Conservation (phyloP, 306 rosid species). For the Sophora flavescens region DNA sequence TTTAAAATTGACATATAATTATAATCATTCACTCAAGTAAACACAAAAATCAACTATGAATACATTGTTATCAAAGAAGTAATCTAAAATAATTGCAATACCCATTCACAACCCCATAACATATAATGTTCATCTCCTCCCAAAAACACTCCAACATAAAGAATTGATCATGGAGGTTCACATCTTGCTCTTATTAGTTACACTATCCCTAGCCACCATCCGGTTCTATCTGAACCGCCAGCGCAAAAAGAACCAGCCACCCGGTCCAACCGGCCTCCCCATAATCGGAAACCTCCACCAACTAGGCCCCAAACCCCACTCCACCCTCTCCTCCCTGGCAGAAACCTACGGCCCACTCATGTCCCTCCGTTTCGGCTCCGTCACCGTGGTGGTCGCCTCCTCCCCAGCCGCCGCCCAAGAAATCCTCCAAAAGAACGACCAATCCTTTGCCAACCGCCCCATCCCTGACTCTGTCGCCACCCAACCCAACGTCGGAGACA, state of each 20-base stretch:
- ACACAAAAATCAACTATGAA: too few relatives aligned
- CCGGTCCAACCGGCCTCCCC: conserved; percentile 64
- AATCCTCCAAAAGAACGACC: conserved; percentile 63
- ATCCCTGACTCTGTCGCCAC: conserved; percentile 57
- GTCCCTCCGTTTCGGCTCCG: conserved; percentile 63
- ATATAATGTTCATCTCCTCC: background rate
- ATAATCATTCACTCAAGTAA: too few relatives aligned
- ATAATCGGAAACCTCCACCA: conserved; percentile 69
- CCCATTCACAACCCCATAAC: background rate
- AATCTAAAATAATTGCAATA: too few relatives aligned
- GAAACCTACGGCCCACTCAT: conserved; percentile 60
- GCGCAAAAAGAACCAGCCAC: conserved; percentile 39
- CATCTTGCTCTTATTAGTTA: conserved; percentile 40
- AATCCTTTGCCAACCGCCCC: conserved; percentile 56
- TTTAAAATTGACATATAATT: too few relatives aligned
- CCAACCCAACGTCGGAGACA: conserved; percentile 65
- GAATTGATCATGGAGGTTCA: conserved; percentile 46
- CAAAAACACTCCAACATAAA: background rate
- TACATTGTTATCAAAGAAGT: too few relatives aligned
- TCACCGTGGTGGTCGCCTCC: conserved; percentile 53
- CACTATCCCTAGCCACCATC: conserved; percentile 29
- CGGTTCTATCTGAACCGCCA: conserved; percentile 24
- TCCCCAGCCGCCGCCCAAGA: conserved; percentile 59
- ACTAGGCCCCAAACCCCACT: conserved; percentile 57
- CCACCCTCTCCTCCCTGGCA: conserved; percentile 51